These are phyloP conservation scores for Cercophora samala DNA, from an alignment of 495 filamentous ascomycete genomes.

Conservation along the genomic window DNA sequence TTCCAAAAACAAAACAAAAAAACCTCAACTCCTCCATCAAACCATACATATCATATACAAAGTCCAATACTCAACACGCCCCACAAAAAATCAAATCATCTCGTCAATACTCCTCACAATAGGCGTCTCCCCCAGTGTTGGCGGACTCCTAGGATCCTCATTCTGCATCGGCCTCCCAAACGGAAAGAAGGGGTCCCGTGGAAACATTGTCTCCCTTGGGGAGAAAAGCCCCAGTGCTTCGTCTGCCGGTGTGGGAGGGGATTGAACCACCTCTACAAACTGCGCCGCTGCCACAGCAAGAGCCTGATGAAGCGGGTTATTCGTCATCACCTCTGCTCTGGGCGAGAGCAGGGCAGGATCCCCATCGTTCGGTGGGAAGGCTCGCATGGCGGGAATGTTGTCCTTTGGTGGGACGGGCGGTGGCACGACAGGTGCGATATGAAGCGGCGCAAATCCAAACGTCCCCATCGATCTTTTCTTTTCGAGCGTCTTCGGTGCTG, in stretches of 20 bases:
- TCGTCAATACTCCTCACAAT: slow-evolving; percentile 65
- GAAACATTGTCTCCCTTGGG: slow-evolving; percentile 48
- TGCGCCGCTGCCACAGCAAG: slow-evolving; percentile 41
- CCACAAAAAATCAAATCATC: slow-evolving; percentile 37
- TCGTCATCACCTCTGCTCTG: slow-evolving; percentile 50
- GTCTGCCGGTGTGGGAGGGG: slow-evolving; percentile 44
- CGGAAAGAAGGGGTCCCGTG: slow-evolving; percentile 48
- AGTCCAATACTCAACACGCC: background rate
- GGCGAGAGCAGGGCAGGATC: slow-evolving; percentile 51
- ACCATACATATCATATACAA: background rate
- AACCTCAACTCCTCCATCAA: background rate
- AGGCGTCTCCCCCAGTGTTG: slow-evolving; percentile 60
- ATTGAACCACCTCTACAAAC: slow-evolving; percentile 37
- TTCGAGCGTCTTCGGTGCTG: background rate
- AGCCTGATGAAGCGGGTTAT: slow-evolving; percentile 48
- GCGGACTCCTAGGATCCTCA: slow-evolving; percentile 62
- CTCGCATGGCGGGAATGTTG: slow-evolving; percentile 24
- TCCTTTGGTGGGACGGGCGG: background rate
- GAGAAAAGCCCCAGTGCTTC: slow-evolving; percentile 41
- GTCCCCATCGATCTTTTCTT: background rate
- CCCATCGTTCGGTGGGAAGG: slow-evolving; percentile 25
- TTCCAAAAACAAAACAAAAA: too few species aligned
- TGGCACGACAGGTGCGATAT: slow-evolving; percentile 1
- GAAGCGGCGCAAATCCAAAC: slow-evolving; percentile 1
- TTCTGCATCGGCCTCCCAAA: slow-evolving; percentile 43